Evolutionary conservation across 176 grass and related monocot species (phyloP).

Genomic region (Paspalum notatum): DNA sequence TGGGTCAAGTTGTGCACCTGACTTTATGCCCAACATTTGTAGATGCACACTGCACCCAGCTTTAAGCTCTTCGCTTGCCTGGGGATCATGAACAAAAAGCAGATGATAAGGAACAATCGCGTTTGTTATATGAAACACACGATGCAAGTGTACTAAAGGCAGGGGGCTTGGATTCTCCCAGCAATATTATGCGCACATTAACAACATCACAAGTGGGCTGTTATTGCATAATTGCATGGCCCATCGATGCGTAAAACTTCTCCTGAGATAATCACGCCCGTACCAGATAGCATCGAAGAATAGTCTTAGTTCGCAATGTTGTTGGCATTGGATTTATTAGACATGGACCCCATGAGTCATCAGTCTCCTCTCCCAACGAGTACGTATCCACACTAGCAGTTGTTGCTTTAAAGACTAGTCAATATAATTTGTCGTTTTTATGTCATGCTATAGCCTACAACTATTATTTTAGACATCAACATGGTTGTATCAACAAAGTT

Average conservation of each 20-base stretch:
- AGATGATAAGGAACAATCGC: slow-evolving; percentile 46
- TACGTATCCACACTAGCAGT: neutral
- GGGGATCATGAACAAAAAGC: slow-evolving; percentile 49
- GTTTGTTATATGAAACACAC: slow-evolving; percentile 33
- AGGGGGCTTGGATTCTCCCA: slow-evolving; percentile 31
- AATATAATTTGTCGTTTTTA: neutral
- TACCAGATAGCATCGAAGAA: slow-evolving; percentile 46
- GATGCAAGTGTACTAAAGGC: slow-evolving; percentile 34
- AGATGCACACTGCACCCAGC: slow-evolving; percentile 31
- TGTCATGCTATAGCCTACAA: too few species aligned
- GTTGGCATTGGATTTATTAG: slow-evolving; percentile 2
- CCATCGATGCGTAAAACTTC: neutral
- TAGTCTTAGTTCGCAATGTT: slow-evolving; percentile 17
- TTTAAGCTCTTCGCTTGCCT: slow-evolving; percentile 30
- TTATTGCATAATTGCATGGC: slow-evolving; percentile 36
- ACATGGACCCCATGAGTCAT: slow-evolving; percentile 23
- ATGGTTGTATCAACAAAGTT: too few species aligned
- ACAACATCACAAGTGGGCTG: slow-evolving; percentile 44
- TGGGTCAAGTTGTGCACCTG: slow-evolving; percentile 41
- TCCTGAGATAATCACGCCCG: slow-evolving; percentile 46
- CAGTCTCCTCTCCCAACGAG: neutral
- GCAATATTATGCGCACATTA: slow-evolving; percentile 37
- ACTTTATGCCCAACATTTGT: slow-evolving; percentile 51
- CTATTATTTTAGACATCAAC: too few species aligned
- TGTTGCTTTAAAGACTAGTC: neutral